Evolutionary conservation across 805 yeast genomes (phyloP).

Genomic region (Metschnikowia cubensis): DNA sequence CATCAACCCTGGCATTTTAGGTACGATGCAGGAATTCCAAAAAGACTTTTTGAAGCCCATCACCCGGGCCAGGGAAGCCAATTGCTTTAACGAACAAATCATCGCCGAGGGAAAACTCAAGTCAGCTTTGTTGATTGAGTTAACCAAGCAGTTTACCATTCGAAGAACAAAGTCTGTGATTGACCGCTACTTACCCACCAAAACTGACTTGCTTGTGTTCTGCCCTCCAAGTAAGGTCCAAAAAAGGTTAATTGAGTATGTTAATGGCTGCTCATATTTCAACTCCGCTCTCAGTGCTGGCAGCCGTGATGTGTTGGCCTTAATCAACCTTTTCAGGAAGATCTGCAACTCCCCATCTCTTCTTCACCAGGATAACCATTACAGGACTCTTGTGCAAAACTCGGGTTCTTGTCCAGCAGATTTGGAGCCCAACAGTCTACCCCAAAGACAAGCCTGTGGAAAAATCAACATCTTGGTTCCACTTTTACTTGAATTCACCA

Average conservation of each 20-base stretch:
- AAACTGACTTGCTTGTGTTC: conserved; percentile 72
- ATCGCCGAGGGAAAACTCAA: conserved; percentile 55
- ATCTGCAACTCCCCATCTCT: conserved; percentile 80
- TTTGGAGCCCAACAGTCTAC: conserved; percentile 18
- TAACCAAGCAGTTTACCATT: conserved; percentile 65
- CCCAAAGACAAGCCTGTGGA: conserved; percentile 36
- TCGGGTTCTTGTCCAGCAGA: conserved; percentile 4
- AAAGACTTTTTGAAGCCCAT: conserved; percentile 68
- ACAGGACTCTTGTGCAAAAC: conserved; percentile 6
- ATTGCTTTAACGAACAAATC: conserved; percentile 47
- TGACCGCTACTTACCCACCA: conserved; percentile 59
- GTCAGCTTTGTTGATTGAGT: conserved; percentile 57
- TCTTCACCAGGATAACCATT: conserved; percentile 44
- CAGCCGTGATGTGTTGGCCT: conserved; percentile 48
- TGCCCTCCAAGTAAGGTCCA: conserved; percentile 72
- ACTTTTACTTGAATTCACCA: conserved; percentile 48
- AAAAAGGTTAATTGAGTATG: conserved; percentile 47
- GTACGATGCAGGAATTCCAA: conserved; percentile 55
- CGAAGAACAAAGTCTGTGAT: conserved; percentile 66
- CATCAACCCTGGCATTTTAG: conserved; percentile 79
- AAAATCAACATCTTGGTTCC: conserved; percentile 60
- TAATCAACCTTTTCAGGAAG: conserved; percentile 73
- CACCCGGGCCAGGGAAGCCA: conserved; percentile 58
- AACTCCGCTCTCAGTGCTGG: conserved; percentile 26
- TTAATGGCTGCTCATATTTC: conserved; percentile 38